Evolutionary conservation across 306 rosid genomes (phyloP), one percentile per base, ranked within the genome.

Genomic region (Acacia melanoxylon): DNA sequence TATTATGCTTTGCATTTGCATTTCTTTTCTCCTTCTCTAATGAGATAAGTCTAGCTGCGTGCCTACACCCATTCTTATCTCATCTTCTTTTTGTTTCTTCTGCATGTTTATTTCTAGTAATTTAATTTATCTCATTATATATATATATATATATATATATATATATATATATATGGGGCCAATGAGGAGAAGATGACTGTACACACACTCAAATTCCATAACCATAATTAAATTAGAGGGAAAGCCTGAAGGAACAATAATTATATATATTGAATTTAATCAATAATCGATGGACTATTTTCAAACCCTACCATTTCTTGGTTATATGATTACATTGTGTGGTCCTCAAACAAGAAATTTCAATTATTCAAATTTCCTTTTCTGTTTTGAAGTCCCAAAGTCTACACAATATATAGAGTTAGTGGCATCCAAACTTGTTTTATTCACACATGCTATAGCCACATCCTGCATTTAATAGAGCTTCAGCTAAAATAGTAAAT

Each of bases 331-430:
- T 29, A 58, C 42, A 75, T 52, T 65, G 85, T 86, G 89, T 86
- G 89, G 89, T 76, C 85, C 85, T 83, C 73, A 56, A 72, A 56
- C 48, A 54, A 79, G 76, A 83, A 71, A 80, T 61, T 76, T 86
- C 79, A 54, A 72, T 61, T 51, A 45, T 62, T 79, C 65, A 80
- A 58, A 66, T 76, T 80, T 80, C 85, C 85, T 66, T 77, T 72
- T 80, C 13, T 67, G 83, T 46, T 83, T 85, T 58, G 74, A 65
- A 40, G 78, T 83, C 85, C 16, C 46, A 59, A 69, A 25, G 52
- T 68, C 42, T 8, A 61, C 76, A 35, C 61, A 82, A 68, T 59
- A 74, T 67, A 31, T 76, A 61, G 35, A 77, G 22, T 33, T 17
- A 33, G 41, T 45, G 37, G 8, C 79, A 75, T 75, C 69, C 4